Conservation (phyloP, 768 basidiomycete genomes). For the Lactifluus pinguis region DNA sequence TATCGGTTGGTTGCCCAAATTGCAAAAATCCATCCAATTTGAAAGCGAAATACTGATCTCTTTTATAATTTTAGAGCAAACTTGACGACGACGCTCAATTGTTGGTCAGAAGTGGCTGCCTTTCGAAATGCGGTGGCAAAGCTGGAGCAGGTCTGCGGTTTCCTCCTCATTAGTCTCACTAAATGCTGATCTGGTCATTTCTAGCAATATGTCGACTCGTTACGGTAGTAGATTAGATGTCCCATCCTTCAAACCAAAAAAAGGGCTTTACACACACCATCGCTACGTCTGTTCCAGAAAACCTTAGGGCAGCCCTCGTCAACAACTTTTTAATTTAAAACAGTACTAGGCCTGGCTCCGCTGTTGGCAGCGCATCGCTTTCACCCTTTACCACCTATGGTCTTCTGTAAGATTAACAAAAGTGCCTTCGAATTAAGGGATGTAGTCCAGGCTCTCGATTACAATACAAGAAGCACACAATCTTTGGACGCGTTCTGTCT, state of each 20-base stretch:
- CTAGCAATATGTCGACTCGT: conserved; percentile 57
- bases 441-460: no score
- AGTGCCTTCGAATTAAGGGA: no score
- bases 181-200: conserved; percentile 5
- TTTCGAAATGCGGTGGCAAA: conserved; percentile 63
- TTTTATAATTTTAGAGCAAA: conserved; percentile 29
- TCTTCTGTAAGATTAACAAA: no score
- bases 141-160: conserved; percentile 51
- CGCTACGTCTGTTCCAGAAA: no score
- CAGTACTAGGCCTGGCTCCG: no score
- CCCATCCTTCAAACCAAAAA: background rate
- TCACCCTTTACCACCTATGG: no score
- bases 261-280: no score
- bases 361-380: no score
- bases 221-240: conserved; percentile 21
- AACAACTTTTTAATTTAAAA: no score
- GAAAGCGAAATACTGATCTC: no score
- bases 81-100: conserved; percentile 50
- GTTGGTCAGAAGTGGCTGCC: conserved; percentile 59
- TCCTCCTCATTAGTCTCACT: background rate
- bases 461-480: conserved; percentile 70
- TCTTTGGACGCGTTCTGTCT: conserved; percentile 82
- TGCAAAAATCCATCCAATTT: no score
- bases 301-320: no score
- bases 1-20: conserved; percentile 44